Conservation (phyloP, 805 yeast genomes). For the Candida parachauliodes region DNA sequence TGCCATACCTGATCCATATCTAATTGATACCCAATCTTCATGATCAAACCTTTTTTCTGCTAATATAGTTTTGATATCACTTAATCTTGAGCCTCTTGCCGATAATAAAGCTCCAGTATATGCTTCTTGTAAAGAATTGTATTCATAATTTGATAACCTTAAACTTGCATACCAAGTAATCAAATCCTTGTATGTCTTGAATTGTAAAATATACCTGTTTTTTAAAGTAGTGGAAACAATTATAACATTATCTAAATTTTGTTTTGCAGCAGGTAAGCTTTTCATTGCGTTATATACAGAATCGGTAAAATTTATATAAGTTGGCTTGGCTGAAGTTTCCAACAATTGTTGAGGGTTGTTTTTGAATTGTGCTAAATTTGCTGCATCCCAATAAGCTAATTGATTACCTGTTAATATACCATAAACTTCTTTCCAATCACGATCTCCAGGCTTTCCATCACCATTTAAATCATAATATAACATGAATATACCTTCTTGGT, state of each 20-base stretch:
- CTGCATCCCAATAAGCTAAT: constrained; percentile 88
- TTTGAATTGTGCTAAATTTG: constrained; percentile 50
- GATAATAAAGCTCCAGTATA: constrained; percentile 92
- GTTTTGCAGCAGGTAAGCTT: constrained; percentile 59
- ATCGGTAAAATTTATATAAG: constrained; percentile 87
- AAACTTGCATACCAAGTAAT: constrained; percentile 81
- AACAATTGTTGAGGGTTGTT: constrained; percentile 52
- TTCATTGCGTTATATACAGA: constrained; percentile 76
- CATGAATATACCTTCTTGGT: constrained; percentile 74
- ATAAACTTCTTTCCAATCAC: constrained; percentile 90
- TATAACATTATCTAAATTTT: constrained; percentile 68
- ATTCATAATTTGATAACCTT: constrained; percentile 76
- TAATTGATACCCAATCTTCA: constrained; percentile 91
- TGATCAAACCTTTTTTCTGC: constrained; percentile 82
- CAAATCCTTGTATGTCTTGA: constrained; percentile 59
- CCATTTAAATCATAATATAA: constrained; percentile 68
- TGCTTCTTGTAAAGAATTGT: constrained; percentile 83
- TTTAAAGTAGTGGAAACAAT: constrained; percentile 91
- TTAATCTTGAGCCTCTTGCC: constrained; percentile 83
- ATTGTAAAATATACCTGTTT: constrained; percentile 81
- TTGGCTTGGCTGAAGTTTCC: constrained; percentile 68
- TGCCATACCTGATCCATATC: constrained; percentile 97
- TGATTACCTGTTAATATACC: constrained; percentile 90
- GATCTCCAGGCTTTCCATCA: constrained; percentile 81
- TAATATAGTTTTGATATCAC: constrained; percentile 81